Base-by-base conservation (phyloP, 805 yeast genomes). In the Pichia nanzhaoensis region DNA sequence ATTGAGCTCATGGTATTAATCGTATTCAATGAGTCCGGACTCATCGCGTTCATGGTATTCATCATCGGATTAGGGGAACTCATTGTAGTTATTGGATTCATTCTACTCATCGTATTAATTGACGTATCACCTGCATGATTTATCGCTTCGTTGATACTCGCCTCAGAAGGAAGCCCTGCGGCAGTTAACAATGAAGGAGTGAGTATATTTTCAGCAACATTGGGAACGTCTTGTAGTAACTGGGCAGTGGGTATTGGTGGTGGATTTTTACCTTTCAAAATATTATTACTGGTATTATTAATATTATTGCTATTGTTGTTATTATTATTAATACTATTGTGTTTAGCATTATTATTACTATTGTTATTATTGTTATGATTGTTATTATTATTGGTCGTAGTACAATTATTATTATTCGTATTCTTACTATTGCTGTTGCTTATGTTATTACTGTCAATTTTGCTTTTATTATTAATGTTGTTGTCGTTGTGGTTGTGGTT, bases 121-220 rank as follows among this genome's bases (percentile, higher is more conserved):
- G 10, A 24, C 6, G 9, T 24, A 10, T 24, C 28, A 24, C 9
- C 10, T 10, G 28, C 28, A 24, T 24, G 28, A 10, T 24, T 24
- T 24, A 24, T 7, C 10, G 28, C 28, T 10, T 31, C 21, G n/a
- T 18, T 17, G 2, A 28, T 16, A 12, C 7, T 24, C 3, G 36
- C n/a, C 19, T 36, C 44, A 8, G 48, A 44, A 6, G 44, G 39
- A 12, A 45, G 32, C 4, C 48, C 41, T 8, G 44, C 22, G 14
- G 32, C 9, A 7, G 39, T 33, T 4, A 45, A 22, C 10, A 45
- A 8, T 28, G 48, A 14, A 19, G 44, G 40, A 1, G 48, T 36
- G 1, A 45, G 20, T 22, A 40, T 5, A 18, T 37, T 37, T n/a
- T 38, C 46, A 13, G 28, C 35, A 19, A 19, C 33, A 4, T 21